Evolutionary conservation across 306 rosid species (phyloP).

Genomic region (Parietaria judaica): DNA sequence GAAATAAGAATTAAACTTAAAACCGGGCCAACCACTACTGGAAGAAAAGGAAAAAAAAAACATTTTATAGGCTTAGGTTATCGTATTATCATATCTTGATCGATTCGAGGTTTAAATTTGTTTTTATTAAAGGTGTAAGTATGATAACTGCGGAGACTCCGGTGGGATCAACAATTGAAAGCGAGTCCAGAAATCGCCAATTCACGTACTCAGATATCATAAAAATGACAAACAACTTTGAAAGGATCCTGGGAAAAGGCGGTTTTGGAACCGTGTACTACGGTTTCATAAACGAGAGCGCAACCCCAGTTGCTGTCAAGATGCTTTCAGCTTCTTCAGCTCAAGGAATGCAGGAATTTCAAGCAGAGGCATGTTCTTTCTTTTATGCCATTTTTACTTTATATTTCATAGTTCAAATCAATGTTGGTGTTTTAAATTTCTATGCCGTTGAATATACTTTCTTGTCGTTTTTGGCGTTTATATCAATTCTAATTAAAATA

Average conservation of each 20-base stretch:
- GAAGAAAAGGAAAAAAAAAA: no score
- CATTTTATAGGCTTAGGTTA: not conserved
- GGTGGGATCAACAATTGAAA: not conserved
- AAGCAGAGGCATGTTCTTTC: constrained; percentile 35
- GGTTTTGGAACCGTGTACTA: constrained; percentile 44
- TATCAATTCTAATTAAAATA: not conserved
- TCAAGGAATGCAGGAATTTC: constrained; percentile 42
- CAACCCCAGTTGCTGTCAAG: constrained; percentile 52
- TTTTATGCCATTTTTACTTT: not conserved
- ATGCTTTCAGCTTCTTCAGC: constrained; percentile 34
- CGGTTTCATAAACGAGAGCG: constrained; percentile 21
- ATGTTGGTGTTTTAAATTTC: not conserved
- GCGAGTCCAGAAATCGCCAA: constrained; percentile 27
- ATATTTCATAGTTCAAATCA: not conserved
- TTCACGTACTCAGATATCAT: constrained; percentile 41
- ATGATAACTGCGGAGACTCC: not conserved
- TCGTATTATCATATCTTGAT: no score
- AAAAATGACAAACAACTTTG: constrained; percentile 20
- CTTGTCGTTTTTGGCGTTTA: not conserved
- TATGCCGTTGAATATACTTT: not conserved
- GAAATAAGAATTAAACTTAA: no score
- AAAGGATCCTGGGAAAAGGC: constrained; percentile 37
- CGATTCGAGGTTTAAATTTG: not conserved
- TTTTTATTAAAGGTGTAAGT: not conserved
- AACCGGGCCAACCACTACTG: no score